These are phyloP conservation scores for Paragyromitra xinjiangensis DNA, from an alignment of 495 filamentous ascomycete species.

Conservation along the genomic window DNA sequence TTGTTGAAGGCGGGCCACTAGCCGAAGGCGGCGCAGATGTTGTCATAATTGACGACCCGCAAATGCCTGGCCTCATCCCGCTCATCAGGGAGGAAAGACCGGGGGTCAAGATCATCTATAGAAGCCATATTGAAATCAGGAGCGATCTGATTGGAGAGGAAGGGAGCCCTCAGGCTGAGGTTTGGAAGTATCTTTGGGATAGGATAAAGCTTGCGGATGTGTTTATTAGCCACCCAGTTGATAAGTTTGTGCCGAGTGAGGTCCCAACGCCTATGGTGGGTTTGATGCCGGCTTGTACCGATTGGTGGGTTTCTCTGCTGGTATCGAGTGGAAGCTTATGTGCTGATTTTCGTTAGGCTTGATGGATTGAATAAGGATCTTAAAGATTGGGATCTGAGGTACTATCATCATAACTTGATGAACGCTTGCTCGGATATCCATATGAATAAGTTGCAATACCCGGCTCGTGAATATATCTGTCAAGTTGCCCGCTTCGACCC, in stretches of 20 bases:
- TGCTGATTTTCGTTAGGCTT: conserved; percentile 63
- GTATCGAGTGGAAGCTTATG: background rate
- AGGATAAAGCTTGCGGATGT: conserved; percentile 75
- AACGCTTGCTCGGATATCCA: conserved; percentile 67
- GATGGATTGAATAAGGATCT: conserved; percentile 87
- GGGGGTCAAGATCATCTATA: conserved; percentile 78
- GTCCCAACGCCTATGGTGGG: conserved; percentile 74
- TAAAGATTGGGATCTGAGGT: conserved; percentile 75
- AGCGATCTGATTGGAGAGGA: conserved; percentile 72
- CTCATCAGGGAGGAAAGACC: conserved; percentile 77
- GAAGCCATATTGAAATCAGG: conserved; percentile 85
- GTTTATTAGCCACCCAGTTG: conserved; percentile 87
- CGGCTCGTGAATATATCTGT: conserved; percentile 78
- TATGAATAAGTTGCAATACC: conserved; percentile 72
- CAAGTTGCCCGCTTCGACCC: conserved; percentile 90
- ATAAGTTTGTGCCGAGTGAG: conserved; percentile 74
- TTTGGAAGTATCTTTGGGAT: conserved; percentile 81
- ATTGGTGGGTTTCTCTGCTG: conserved; percentile 67
- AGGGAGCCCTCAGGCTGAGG: conserved; percentile 74
- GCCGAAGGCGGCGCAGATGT: conserved; percentile 82
- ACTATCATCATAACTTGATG: conserved; percentile 81
- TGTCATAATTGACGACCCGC: conserved; percentile 82
- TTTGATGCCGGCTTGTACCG: conserved; percentile 84
- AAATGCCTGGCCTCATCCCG: conserved; percentile 84
- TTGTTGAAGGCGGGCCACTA: conserved; percentile 72